Evolutionary conservation across 2,329 filamentous ascomycete species (phyloP), one percentile per base, ranked within the genome.

Genomic region (Xylaria sp.): DNA sequence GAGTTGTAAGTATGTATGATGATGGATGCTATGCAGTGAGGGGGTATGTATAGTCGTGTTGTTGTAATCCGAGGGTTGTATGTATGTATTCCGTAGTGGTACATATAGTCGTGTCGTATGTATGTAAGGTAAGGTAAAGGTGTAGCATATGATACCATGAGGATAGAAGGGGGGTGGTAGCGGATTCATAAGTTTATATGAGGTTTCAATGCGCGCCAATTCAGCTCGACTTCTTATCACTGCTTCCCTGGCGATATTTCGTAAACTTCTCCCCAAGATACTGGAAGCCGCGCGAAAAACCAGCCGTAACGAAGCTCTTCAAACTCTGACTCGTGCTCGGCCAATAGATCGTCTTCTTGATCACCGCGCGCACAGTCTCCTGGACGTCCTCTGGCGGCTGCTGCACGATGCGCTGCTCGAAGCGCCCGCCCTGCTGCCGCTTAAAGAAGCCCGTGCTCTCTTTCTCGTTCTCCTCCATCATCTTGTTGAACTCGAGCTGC

Each of bases 311-410:
- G 1, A 89, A 73, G 1, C 92, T 87, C 76, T 99, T 99, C 63
- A 93, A 72, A 57, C 87, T 94, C 75, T 99, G 93, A 4, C 86
- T 86, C 2, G 90, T 91, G 69, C 91, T 94, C 0, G 94, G 92
- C 94, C 94, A 97, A 58, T 85, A 84, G 68, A 97, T 91, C 0
- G 95, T 97, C 71, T 89, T 89, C 70, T 86, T 88, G 70, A 99
- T 92, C 47, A 92, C 89, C 44, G 81, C 80, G 39, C 87, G 83
- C 16, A 97, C 85, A 66, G 88, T 87, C 30, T 83, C 78, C 48
- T 81, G 81, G n/a, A 97, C 78, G 66, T 89, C 84, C 18, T 81
- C 78, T 0, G 83, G 74, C 46, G 88, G 83, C 59, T 89, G 88
- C 51, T 80, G 79, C 0, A 89, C 92, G 66, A 99, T 94, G 18